Conservation (phyloP, 805 yeast species). For the Pichia manshurica region DNA sequence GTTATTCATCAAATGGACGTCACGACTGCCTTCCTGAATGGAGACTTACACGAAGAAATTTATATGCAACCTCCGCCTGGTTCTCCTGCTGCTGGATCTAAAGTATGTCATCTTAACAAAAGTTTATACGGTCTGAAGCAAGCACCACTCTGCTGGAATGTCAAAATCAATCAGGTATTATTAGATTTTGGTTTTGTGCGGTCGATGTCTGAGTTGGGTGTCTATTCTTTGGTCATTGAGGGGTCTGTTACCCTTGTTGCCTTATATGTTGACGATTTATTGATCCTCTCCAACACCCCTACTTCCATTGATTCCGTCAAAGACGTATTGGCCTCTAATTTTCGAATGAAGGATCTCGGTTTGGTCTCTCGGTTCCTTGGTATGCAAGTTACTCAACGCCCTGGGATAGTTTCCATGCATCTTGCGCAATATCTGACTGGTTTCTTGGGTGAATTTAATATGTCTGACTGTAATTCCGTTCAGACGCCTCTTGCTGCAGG, state of each 20-base stretch:
- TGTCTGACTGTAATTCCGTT: conserved; percentile 1
- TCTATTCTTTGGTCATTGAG: not conserved
- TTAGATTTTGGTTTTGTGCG: not conserved
- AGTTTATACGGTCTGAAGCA: not conserved
- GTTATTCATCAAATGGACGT: conserved; percentile 16
- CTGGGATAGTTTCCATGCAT: not conserved
- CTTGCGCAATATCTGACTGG: not conserved
- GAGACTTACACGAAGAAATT: conserved; percentile 5
- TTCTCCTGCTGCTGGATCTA: not conserved
- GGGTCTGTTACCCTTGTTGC: not conserved
- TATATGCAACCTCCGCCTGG: not conserved
- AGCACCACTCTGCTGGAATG: not conserved
- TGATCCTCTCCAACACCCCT: not conserved
- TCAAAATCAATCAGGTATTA: not conserved
- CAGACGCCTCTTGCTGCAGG: not conserved
- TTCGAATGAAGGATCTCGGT: conserved; percentile 1
- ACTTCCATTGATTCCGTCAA: not conserved
- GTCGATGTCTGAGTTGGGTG: not conserved
- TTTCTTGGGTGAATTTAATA: not conserved
- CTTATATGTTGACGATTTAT: conserved; percentile 5
- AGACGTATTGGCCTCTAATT: not conserved
- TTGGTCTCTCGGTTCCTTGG: conserved; percentile 1
- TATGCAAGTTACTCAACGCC: conserved; percentile 3
- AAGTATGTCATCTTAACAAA: not conserved
- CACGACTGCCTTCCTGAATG: conserved; percentile 15